Base-by-base conservation (phyloP, 2,329 filamentous ascomycete genomes). In the Aspergillus amoenus region DNA sequence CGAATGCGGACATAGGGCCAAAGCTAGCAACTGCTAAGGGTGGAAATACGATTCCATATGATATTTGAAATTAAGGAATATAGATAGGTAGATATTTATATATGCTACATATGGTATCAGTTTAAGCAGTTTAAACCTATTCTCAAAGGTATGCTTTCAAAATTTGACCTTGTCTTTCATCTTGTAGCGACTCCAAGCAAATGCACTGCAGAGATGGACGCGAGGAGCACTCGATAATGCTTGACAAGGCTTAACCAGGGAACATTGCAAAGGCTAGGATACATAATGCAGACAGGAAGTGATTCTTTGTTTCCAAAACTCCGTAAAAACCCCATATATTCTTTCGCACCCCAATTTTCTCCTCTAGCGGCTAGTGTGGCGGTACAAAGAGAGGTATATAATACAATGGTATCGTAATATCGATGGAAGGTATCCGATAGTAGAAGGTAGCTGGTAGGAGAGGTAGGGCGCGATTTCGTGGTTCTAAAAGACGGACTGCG, bases 271-370 rank as follows among this genome's bases (percentile, higher is more conserved):
- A 58, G 57, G 58, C 51, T 49, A 46, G 42, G 45, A 48, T 47
- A 58, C 59, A 60, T 52, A 59, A 58, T 59, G 54, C 54, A 61
- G 50, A 57, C 48, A 56, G 50, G 60, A 58, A 56, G 55, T 51
- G 60, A 68, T 66, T 64, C 64, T 66, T 64, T 64, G 62, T 64
- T 63, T 61, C 70, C 69, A 55, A 62, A 73, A 73, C 70, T 72
- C 71, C 71, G 60, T 61, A 61, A 61, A 61, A 62, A 65, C 64
- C 63, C 61, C 59, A 60, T 60, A 60, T 69, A 61, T 62, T 46
- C 57, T 47, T 64, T 56, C 64, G 62, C 53, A 59, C 55, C 61
- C 56, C 54, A 5, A 55, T 39, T 51, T 51, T 52, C 57, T 54
- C 53, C 47, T 57, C 34, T 46, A 37, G 37, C 32, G 21, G 45